Base-by-base conservation (phyloP, 371 early-diverging fungal species). In the Circinella umbellata region DNA sequence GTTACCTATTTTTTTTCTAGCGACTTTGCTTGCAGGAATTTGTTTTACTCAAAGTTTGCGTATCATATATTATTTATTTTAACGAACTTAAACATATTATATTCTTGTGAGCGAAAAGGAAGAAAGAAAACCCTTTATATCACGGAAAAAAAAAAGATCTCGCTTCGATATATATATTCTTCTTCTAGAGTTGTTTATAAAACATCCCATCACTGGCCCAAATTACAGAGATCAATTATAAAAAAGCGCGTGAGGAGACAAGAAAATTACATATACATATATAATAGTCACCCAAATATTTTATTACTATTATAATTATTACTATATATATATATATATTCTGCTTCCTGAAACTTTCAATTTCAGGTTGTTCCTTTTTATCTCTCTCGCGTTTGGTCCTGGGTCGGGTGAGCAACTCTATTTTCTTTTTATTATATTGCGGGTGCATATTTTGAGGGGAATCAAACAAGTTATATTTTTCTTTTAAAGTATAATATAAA, bases 391-490 rank as follows among this genome's bases (percentile, higher is more conserved):
- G 64, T 64, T 60, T 46, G 51, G 39, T 63, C 63, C 49, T 63
- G 63, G 69, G 63, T 69, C 46, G 62, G 62, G 69, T 69, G 69
- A 39, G 63, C 69, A 69, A 39, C 70, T 69, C 61, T 51, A 17
- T 39, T 49, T 69, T 64, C 35, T 64, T 49, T 55, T 37, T 27
- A 67, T 51, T 51, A 42, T 51, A 51, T 57, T 67, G 67, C 71
- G 63, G 27, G 27, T 72, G 72, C 68, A 64, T 64, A 66, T 9
- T 47, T 9, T 47, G 47, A 3, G 47, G 11, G 47, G 47, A 47
- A 47, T 11, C 11, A 47, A 47, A 47, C 9, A 47, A 27, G 3
- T 42, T 42, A 42, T 42, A 6, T 9, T 42, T 39, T 11, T 42
- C 42, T 42, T 42, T 42, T 42, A 20, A 51, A 34, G 34, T 7